Evolutionary conservation across 495 filamentous ascomycete species (phyloP).

Genomic region (Penicillium nucicola): DNA sequence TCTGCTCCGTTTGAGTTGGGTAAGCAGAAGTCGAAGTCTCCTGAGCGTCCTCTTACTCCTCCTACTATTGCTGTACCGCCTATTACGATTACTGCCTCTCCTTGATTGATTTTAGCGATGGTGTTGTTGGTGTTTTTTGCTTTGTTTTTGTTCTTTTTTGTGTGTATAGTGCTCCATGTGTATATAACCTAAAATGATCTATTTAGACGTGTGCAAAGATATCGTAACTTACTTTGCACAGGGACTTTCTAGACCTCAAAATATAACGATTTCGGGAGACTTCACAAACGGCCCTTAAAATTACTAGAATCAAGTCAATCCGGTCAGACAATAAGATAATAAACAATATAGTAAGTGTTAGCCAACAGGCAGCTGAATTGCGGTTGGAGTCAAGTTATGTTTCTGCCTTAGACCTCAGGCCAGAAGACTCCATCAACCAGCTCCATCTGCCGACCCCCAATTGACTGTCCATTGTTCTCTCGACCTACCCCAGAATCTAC

Average conservation of each 20-base stretch:
- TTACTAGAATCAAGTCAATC: no score
- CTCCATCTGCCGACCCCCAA: slow-evolving; percentile 10
- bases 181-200: not conserved
- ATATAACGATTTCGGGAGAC: no score
- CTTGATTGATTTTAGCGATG: slow-evolving; percentile 10
- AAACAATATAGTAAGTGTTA: not conserved
- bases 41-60: slow-evolving; percentile 19
- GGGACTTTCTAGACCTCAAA: no score
- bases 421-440: slow-evolving; percentile 10
- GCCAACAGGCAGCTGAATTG: not conserved
- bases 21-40: slow-evolving; percentile 12
- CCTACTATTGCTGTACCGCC: slow-evolving; percentile 28
- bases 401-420: slow-evolving; percentile 31
- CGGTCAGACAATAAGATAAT: not conserved
- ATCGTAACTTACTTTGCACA: no score
- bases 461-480: not conserved
- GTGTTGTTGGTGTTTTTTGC: not conserved
- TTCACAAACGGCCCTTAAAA: no score
- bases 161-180: not conserved
- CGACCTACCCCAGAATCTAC: not conserved
- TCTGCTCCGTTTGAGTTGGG: slow-evolving; percentile 3
- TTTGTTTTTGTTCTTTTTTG: not conserved
- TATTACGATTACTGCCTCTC: slow-evolving; percentile 37
- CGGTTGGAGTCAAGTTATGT: not conserved
- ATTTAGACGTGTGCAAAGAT: no score